Percentiles rank a stretch among this genome's conserved stretches.
Conservation (phyloP, 2,329 filamentous ascomycete genomes). For the Rutstroemia sp. region DNA sequence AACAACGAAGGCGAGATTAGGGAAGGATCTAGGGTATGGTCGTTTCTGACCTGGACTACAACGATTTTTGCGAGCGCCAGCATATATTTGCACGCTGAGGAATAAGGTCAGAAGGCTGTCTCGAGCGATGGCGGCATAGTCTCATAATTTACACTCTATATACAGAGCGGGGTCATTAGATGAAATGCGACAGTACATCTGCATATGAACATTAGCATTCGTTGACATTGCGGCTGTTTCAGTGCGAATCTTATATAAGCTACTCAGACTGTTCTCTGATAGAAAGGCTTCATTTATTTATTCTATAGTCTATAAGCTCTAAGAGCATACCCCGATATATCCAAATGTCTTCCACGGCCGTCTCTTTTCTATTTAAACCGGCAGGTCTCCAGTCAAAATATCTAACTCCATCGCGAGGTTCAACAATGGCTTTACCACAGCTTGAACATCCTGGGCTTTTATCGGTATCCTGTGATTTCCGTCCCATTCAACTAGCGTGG, state of each 20-base stretch:
- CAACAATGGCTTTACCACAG: constrained; percentile 42
- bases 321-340: background rate
- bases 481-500: constrained; percentile 62
- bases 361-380: background rate
- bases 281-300: background rate
- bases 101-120: too few species aligned
- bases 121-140: too few species aligned
- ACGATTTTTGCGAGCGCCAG: too few species aligned
- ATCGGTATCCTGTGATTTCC: constrained; percentile 65
- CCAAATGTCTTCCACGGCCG: background rate
- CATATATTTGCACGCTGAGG: too few species aligned
- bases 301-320: background rate
- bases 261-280: background rate
- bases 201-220: too few species aligned
- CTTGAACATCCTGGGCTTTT: constrained; percentile 56
- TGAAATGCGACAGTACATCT: too few species aligned
- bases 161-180: too few species aligned
- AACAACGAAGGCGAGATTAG: too few species aligned
- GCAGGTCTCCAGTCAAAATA: constrained; percentile 1
- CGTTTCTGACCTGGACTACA: too few species aligned
- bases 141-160: too few species aligned
- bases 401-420: constrained; percentile 1
- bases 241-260: background rate
- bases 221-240: too few species aligned
- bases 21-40: too few species aligned